A percentile compares a stretch with the other conserved stretches of the same genome.
Evolutionary conservation across 352 stramenopile species (phyloP).

Genomic region (Plasmopara muralis): DNA sequence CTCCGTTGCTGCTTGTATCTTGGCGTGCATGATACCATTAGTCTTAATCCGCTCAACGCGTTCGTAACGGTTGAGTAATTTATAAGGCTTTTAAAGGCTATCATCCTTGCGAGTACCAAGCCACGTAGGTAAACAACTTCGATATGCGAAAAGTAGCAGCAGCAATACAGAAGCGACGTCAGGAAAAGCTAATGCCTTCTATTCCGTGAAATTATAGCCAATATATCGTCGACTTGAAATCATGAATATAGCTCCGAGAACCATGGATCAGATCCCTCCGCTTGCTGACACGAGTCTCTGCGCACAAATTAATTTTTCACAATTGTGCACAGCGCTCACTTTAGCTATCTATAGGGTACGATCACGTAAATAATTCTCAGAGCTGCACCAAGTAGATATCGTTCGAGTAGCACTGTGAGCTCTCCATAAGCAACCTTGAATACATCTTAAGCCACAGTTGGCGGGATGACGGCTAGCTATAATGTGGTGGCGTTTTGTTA

Average conservation of each 20-base stretch:
- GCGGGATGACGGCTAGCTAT: constrained; percentile 66
- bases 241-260: constrained; percentile 50
- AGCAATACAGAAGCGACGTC: constrained; percentile 41
- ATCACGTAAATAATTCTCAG: constrained; percentile 56
- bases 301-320: constrained; percentile 48
- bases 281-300: constrained; percentile 32
- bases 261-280: constrained; percentile 43
- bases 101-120: constrained; percentile 68
- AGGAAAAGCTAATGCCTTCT: constrained; percentile 55
- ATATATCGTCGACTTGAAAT: constrained; percentile 57
- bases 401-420: constrained; percentile 51
- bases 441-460: constrained; percentile 65
- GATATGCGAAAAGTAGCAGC: constrained; percentile 57
- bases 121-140: constrained; percentile 59
- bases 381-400: constrained; percentile 54
- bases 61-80: constrained; percentile 46
- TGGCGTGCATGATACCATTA: constrained; percentile 70
- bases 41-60: constrained; percentile 55
- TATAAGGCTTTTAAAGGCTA: constrained; percentile 49
- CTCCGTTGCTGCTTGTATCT: constrained; percentile 46
- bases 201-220: constrained; percentile 76
- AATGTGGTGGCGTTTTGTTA: constrained; percentile 56
- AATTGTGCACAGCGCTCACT: constrained; percentile 48
- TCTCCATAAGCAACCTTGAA: constrained; percentile 58
- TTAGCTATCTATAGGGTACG: constrained; percentile 65